Evolutionary conservation across 2,329 filamentous ascomycete genomes (phyloP), one percentile per base, ranked within the genome.

Genomic region (Aureobasidium mangrovei): DNA sequence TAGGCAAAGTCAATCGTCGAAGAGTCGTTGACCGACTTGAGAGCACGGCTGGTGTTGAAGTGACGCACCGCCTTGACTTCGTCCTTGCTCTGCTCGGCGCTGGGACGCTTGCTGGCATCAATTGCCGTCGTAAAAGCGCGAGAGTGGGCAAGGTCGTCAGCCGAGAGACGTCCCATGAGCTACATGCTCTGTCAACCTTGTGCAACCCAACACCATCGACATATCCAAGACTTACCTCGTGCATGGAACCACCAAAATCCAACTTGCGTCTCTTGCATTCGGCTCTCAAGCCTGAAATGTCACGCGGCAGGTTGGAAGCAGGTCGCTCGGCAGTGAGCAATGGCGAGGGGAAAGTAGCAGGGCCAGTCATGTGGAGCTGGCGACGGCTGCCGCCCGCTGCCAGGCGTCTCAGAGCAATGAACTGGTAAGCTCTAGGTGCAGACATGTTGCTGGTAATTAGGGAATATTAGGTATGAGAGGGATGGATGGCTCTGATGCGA

Each of bases 1-100:
- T 77, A 83, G 61, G 76, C 76, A 63, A 84, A 83, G 70, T 84
- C 81, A 57, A 84, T 79, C 40, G 80, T 81, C 39, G 79, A 82
- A 56, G 68, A 70, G 69, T 84, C 81, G 53, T 77, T 74, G 58
- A 78, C 72, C 29, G 77, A 69, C 65, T 82, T 82, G 52, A 75
- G 69, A 57, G 74, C 67, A 57, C 78, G 77, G 58, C 76, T 80
- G 57, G 80, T 82, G 70, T 84, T 84, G 75, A 84, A 83, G 63
- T 77, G 74, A 54, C 80, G 77, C 67, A 69, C 60, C 51, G 67
- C 60, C 55, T 62, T 64, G 51, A 59, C 43, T 29, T 54, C 53
- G 36, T 54, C 53, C 44, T 46, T 26, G 18, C 7, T 41, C 38
- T 47, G 35, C 43, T 66, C 65, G 24, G 63, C 60, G 40, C 63